Conservation (phyloP, 164 flowering plant species). For the Umbilicus rupestris region DNA sequence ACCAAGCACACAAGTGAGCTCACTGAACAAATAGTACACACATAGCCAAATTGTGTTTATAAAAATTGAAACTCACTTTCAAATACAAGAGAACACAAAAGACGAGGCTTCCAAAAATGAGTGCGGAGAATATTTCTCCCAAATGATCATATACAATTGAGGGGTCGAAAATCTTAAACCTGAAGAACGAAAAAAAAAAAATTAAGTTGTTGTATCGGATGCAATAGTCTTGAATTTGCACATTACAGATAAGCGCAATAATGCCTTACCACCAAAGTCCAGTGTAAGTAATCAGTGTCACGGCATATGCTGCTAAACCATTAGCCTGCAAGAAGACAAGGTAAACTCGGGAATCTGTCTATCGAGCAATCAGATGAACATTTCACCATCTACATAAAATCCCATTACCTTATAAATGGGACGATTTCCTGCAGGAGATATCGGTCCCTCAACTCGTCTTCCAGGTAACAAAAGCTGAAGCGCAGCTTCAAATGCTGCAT, state of each 20-base stretch:
- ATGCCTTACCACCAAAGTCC: conserved; percentile 84
- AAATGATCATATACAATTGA: conserved; percentile 82
- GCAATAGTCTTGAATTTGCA: no score
- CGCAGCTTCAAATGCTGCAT: conserved; percentile 84
- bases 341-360: not conserved
- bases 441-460: conserved; percentile 82
- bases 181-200: conserved; percentile 21
- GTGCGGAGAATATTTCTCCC: conserved; percentile 93
- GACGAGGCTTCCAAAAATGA: conserved; percentile 83
- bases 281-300: conserved; percentile 71
- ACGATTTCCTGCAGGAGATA: conserved; percentile 74
- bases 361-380: not conserved
- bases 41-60: not conserved
- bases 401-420: conserved; percentile 83
- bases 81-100: conserved; percentile 83
- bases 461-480: conserved; percentile 90
- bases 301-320: conserved; percentile 75
- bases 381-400: not conserved
- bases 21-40: not conserved
- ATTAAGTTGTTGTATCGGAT: not conserved
- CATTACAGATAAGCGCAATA: not conserved
- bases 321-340: conserved; percentile 52
- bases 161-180: conserved; percentile 93
- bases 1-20: not conserved
- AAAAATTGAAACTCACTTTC: conserved; percentile 45